These are phyloP conservation scores for Hyparrhenia diplandra DNA, from an alignment of 176 grass and related monocot species.

Conservation along the genomic window DNA sequence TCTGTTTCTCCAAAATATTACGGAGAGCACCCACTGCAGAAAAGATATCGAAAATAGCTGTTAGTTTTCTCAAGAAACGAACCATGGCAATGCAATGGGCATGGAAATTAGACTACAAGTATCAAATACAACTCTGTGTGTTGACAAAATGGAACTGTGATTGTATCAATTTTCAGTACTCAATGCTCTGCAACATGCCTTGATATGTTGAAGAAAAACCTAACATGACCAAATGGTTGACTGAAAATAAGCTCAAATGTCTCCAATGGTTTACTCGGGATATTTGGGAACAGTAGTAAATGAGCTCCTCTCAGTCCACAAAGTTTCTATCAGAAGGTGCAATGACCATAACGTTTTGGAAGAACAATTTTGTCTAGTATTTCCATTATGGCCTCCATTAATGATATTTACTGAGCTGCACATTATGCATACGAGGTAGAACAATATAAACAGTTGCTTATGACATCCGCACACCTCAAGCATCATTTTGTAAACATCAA, in stretches of 20 bases:
- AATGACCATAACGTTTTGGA: neutral
- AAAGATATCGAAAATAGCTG: neutral
- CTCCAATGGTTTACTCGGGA: neutral
- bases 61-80: neutral
- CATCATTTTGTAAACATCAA: too few species aligned
- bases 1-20: conserved; percentile 36
- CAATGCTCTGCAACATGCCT: neutral
- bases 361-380: neutral
- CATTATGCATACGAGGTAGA: too few species aligned
- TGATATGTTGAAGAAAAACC: neutral
- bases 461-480: too few species aligned
- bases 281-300: neutral
- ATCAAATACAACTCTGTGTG: neutral
- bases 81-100: neutral
- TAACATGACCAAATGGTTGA: neutral
- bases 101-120: neutral
- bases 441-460: too few species aligned
- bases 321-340: neutral
- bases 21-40: conserved; percentile 48
- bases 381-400: neutral
- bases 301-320: neutral
- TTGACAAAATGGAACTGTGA: neutral
- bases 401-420: too few species aligned
- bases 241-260: neutral
- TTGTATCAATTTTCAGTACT: neutral